Evolutionary conservation across 2,329 filamentous ascomycete species (phyloP).

Genomic region (Aspergillus proliferans): DNA sequence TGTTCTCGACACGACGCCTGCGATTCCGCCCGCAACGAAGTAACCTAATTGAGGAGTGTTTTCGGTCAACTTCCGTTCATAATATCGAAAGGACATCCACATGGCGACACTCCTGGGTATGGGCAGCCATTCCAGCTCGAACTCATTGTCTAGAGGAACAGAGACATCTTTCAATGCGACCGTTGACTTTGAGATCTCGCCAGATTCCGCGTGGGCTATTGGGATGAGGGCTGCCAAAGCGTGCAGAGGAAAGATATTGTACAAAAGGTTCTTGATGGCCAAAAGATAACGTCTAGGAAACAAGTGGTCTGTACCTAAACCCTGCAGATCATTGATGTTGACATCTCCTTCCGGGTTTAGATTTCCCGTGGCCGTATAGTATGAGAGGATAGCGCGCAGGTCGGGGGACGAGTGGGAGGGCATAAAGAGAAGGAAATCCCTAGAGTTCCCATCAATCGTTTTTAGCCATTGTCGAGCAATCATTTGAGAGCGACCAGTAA

Average conservation of each 20-base stretch:
- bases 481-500: slow-evolving; percentile 5
- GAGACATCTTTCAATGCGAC: slow-evolving; percentile 23
- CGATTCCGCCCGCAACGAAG: slow-evolving; percentile 90
- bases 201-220: slow-evolving; percentile 28
- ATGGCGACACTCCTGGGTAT: slow-evolving; percentile 38
- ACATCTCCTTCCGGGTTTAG: slow-evolving; percentile 93
- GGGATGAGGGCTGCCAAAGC: slow-evolving; percentile 26
- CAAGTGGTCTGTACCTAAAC: slow-evolving; percentile 68
- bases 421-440: slow-evolving; percentile 91
- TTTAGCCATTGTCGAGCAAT: slow-evolving; percentile 7
- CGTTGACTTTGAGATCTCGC: slow-evolving; percentile 18
- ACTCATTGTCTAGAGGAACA: slow-evolving; percentile 27
- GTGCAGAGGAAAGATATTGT: slow-evolving; percentile 29
- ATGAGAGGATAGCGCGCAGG: slow-evolving; percentile 77
- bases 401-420: slow-evolving; percentile 55
- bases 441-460: slow-evolving; percentile 29
- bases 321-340: slow-evolving; percentile 83
- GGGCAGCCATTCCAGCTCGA: slow-evolving; percentile 37
- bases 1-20: slow-evolving; percentile 90
- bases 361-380: slow-evolving; percentile 83
- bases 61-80: slow-evolving; percentile 42
- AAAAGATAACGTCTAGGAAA: slow-evolving; percentile 34
- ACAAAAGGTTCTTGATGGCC: slow-evolving; percentile 29
- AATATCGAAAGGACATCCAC: slow-evolving; percentile 39
- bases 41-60: slow-evolving; percentile 64